These are phyloP conservation scores for Phalaenopsis hybrid DNA, from an alignment of 116 monocot genomes.

Conservation along the genomic window DNA sequence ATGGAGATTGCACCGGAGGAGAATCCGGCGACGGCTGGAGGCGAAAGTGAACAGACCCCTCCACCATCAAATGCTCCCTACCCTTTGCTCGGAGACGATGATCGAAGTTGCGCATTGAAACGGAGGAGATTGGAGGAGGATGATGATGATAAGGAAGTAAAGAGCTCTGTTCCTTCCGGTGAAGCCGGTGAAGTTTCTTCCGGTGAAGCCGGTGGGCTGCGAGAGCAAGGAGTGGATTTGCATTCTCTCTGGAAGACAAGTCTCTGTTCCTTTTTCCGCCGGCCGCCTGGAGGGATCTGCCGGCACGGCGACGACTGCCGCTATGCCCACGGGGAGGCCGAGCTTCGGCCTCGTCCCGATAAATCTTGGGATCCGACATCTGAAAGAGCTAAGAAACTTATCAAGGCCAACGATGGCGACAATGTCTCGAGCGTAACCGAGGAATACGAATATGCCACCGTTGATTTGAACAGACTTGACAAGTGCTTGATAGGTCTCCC, in stretches of 20 bases:
- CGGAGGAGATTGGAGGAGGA: background rate
- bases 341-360: conserved; percentile 78
- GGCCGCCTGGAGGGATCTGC: conserved; percentile 30
- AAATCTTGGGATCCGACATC: conserved; percentile 90
- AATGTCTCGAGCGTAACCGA: background rate
- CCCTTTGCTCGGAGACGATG: background rate
- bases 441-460: background rate
- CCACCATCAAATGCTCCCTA: background rate
- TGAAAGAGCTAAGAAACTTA: conserved; percentile 60
- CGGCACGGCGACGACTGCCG: conserved; percentile 74
- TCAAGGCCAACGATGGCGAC: background rate
- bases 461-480: conserved; percentile 28
- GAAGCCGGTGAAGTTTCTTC: too few relatives aligned
- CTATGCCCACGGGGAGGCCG: conserved; percentile 83
- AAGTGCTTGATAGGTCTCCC: conserved; percentile 78
- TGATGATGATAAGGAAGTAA: background rate
- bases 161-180: background rate
- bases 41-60: background rate
- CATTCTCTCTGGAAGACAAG: conserved; percentile 70
- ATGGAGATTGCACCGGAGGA: background rate
- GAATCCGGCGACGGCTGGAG: background rate
- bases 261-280: conserved; percentile 77
- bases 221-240: conserved; percentile 12
- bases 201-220: background rate
- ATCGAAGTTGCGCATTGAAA: background rate